Percentiles rank a stretch among this genome's conserved stretches.
These are phyloP conservation scores for Komagataella pseudopastoris DNA, from an alignment of 805 yeast species.

Conservation along the genomic window DNA sequence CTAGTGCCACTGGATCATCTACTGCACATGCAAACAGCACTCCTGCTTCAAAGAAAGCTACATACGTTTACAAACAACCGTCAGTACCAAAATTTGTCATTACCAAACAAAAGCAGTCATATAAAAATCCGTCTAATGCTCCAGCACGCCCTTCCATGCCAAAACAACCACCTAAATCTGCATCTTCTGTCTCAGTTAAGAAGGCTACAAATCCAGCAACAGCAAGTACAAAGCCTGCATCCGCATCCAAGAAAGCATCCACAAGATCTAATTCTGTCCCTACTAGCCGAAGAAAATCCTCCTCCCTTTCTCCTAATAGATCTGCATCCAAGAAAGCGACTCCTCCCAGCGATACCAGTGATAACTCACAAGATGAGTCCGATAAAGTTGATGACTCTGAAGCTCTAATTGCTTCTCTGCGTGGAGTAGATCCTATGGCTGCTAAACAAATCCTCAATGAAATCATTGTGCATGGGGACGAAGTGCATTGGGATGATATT, in stretches of 20 bases:
- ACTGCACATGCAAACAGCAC: constrained; percentile 1
- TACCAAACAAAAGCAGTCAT: not conserved
- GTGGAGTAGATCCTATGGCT: constrained; percentile 68
- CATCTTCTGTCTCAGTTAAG: not conserved
- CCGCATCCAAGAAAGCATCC: not conserved
- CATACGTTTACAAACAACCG: constrained; percentile 6
- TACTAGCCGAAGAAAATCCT: not conserved
- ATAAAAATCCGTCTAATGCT: not conserved
- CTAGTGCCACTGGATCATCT: not conserved
- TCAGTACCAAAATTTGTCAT: constrained; percentile 4
- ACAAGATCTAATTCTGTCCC: not conserved
- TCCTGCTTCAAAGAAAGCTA: constrained; percentile 3
- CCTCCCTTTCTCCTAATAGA: not conserved
- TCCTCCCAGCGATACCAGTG: constrained; percentile 7
- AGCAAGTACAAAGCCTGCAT: not conserved
- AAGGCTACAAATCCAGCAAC: constrained; percentile 1
- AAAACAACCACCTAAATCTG: not conserved
- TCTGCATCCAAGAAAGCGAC: constrained; percentile 13
- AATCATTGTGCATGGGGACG: constrained; percentile 80
- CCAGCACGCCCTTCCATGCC: constrained; percentile 1
- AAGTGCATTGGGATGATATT: constrained; percentile 89
- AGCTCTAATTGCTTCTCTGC: constrained; percentile 27
- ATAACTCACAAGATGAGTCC: constrained; percentile 6
- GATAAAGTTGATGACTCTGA: constrained; percentile 13
- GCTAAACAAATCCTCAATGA: constrained; percentile 81